These are phyloP conservation scores for Pythium biforme DNA, from an alignment of 352 stramenopile genomes.

Conservation along the genomic window DNA sequence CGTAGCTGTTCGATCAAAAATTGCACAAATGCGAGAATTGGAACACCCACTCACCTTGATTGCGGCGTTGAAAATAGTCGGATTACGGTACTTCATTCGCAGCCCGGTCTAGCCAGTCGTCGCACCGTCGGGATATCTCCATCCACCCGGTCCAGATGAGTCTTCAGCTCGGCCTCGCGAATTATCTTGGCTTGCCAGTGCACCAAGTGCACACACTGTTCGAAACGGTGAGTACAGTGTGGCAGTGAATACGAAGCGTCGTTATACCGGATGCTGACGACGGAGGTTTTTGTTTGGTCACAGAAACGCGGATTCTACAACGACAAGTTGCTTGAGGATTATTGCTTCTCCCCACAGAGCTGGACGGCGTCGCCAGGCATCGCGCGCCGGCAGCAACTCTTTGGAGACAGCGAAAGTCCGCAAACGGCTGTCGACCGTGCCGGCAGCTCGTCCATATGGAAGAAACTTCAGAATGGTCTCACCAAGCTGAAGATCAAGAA, in stretches of 20 bases:
- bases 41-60: not conserved
- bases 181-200: conserved; percentile 62
- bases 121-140: conserved; percentile 56
- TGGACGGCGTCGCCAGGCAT: conserved; percentile 79
- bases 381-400: conserved; percentile 61
- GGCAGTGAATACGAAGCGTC: too few species aligned
- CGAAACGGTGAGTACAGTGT: conserved; percentile 30
- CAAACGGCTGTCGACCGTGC: conserved; percentile 29
- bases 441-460: conserved; percentile 60
- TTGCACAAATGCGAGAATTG: not conserved
- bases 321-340: conserved; percentile 80
- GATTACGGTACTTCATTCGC: conserved; percentile 81
- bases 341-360: conserved; percentile 82
- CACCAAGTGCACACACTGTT: conserved; percentile 75
- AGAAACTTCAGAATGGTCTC: conserved; percentile 71
- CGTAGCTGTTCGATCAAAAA: not conserved
- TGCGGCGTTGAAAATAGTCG: conserved; percentile 39
- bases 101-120: conserved; percentile 50
- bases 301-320: conserved; percentile 81
- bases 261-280: not conserved
- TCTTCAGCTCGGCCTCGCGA: conserved; percentile 75
- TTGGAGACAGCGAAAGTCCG: conserved; percentile 59
- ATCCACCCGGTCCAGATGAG: conserved; percentile 83
- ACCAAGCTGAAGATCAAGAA: conserved; percentile 59
- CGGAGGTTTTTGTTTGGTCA: not conserved